phyloP scores from a whole-genome alignment of 2,329 filamentous ascomycete species.

The Pseudogymnoascus pannorum region DNA sequence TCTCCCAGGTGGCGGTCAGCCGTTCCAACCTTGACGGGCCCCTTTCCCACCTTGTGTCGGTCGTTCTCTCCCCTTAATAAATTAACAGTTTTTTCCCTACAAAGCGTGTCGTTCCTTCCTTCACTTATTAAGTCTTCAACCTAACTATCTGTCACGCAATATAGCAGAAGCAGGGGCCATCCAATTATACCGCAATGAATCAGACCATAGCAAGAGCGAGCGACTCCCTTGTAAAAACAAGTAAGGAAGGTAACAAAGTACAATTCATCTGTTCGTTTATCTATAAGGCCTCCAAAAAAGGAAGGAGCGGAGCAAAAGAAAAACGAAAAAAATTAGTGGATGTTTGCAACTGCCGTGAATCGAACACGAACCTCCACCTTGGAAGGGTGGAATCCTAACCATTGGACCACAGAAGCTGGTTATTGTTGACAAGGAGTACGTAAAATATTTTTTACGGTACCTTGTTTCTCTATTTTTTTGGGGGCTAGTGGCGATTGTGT shows the following conservation, averaged over 20 bases:
- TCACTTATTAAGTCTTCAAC: too few species aligned
- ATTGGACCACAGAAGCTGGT: slow-evolving; percentile 13
- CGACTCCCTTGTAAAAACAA: background rate
- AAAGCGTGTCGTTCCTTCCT: background rate
- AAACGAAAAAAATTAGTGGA: slow-evolving; percentile 10
- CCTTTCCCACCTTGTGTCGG: too few species aligned
- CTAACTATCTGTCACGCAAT: too few species aligned
- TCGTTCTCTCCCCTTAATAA: background rate
- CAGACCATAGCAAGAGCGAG: too few species aligned
- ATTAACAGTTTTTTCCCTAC: too few species aligned
- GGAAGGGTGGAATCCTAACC: slow-evolving; percentile 22
- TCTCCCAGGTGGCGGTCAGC: background rate
- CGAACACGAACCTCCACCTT: slow-evolving; percentile 25
- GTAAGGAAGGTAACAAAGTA: background rate
- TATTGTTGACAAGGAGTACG: background rate
- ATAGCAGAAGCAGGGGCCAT: too few species aligned
- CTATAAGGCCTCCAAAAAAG: background rate
- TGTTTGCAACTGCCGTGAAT: slow-evolving; percentile 17
- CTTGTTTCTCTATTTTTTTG: background rate
- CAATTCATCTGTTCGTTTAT: too few species aligned
- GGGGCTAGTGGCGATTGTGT: slow-evolving; percentile 15
- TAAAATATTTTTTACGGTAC: background rate
- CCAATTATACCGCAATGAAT: too few species aligned
- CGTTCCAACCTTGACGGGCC: background rate
- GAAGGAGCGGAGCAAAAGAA: background rate